Conservation (phyloP, 257 asterid genomes). For the Gardenia jasminoides region DNA sequence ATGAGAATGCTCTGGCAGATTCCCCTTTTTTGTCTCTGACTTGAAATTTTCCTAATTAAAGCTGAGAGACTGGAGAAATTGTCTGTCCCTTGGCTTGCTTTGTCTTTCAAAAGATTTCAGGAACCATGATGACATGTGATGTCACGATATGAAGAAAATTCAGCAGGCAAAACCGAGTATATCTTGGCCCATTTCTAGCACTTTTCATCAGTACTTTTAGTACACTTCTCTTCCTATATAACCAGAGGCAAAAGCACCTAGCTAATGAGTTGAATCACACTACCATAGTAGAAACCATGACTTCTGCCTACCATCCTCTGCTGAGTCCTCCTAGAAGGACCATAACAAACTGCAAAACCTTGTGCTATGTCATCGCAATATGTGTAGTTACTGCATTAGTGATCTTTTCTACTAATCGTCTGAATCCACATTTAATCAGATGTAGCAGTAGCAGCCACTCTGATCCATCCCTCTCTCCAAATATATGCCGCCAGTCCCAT, state of each 20-base stretch:
- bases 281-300: slow-evolving; percentile 21
- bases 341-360: slow-evolving; percentile 23
- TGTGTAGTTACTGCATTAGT: slow-evolving; percentile 7
- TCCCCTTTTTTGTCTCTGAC: too few species aligned
- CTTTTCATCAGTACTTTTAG: not conserved
- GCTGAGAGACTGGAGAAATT: too few species aligned
- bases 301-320: slow-evolving; percentile 30
- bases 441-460: not conserved
- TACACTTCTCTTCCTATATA: not conserved
- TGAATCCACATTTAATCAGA: slow-evolving; percentile 22
- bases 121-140: not conserved
- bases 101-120: too few species aligned
- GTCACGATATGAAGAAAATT: too few species aligned
- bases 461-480: slow-evolving; percentile 13
- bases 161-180: not conserved
- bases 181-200: not conserved
- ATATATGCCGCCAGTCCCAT: slow-evolving; percentile 30
- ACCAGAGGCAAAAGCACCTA: not conserved
- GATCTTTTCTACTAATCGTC: slow-evolving; percentile 19
- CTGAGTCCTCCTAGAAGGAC: slow-evolving; percentile 21
- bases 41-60: too few species aligned
- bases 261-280: not conserved
- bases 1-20: too few species aligned
- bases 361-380: slow-evolving; percentile 22
- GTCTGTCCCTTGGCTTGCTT: too few species aligned